Evolutionary conservation across 495 filamentous ascomycete species (phyloP), one percentile per base, ranked within the genome.

Genomic region (Elaphomyces granulatus): DNA sequence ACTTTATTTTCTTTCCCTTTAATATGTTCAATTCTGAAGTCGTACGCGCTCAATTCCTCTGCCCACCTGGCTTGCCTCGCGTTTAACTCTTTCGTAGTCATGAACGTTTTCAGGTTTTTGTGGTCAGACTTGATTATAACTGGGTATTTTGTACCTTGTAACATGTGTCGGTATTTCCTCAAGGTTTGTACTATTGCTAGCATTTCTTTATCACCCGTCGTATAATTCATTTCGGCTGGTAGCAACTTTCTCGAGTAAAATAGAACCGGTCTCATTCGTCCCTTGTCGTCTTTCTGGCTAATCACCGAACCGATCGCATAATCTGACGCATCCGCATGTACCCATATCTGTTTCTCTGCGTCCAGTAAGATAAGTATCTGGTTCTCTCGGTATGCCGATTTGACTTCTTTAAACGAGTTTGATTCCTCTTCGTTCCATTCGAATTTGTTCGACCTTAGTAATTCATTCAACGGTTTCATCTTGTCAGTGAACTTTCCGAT

Each of bases 161-260:
- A 34, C 9, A 57, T 40, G 8, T 35, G 39, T 37, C 54, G 38
- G 49, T 44, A 65, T 20, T 49, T 17, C 16, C 58, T 32, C 12
- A 63, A 53, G 18, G 37, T 37, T 37, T 31, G 32, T 1, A 59
- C 53, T n/a, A 55, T 54, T 3, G 40, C 46, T 8, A 61, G 28
- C 3, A 59, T 20, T 38, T 54, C 51, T 32, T 57, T 53, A 28
- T 62, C 37, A 15, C 57, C 36, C 12, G 59, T 58, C n/a, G 51
- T 15, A 36, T 62, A 63, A 23, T 62, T 60, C 0, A 20, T n/a
- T 39, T 65, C 53, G 0, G 49, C 53, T 1, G 43, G 34, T 6
- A 18, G 43, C 8, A 55, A 37, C 16, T 46, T 56, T 20, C 44
- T 49, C 0, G 48, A 60, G 34, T 36, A 52, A 36, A 46, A 63